Evolutionary conservation across 805 yeast species (phyloP), one percentile per base, ranked within the genome.

Genomic region (Teunomyces atbi): DNA sequence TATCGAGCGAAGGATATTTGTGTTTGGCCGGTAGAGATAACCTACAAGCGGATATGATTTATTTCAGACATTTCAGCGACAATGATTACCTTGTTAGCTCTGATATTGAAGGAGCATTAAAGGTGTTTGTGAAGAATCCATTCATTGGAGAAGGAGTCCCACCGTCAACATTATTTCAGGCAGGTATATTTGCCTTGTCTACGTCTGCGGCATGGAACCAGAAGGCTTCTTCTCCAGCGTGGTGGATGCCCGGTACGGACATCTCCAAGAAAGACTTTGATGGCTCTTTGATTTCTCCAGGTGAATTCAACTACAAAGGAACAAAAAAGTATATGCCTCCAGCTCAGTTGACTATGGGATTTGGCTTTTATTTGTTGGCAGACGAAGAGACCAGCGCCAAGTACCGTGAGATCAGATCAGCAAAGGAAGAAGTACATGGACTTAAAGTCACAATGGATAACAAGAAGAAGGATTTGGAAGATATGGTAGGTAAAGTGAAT

Each of bases 171-270:
- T 70, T 92, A 47, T 74, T 83, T 61, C 99, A 94, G 64, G 97
- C 98, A 0, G 96, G 96, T 10, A 78, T 87, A 5, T 84, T 84
- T 53, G 79, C 95, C n/a, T 75, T 89, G 51, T 78, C 91, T 18
- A 77, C 92, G 0, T 84, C 96, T 6, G 82, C 78, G 35, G 96
- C 96, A 0, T 94, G 99, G 99, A 91, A 84, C 33, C 79, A 85
- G 44, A 92, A 91, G 61, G 76, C 85, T 26, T 80, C 89, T 1
- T 79, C 88, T 0, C 83, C 96, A 2, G 85, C 96, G 2, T 90
- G 96, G 95, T 86, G 82, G 79, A 79, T 87, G n/a, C 75, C 73
- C 30, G 90, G 90, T 1, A 62, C 64, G 13, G 84, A 81, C 40
- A 76, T 92, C 2, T 79, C 89, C 1, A 88, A 89, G 57, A 78